phyloP scores from a whole-genome alignment of 495 filamentous ascomycete genomes.

The Extremus antarcticus region DNA sequence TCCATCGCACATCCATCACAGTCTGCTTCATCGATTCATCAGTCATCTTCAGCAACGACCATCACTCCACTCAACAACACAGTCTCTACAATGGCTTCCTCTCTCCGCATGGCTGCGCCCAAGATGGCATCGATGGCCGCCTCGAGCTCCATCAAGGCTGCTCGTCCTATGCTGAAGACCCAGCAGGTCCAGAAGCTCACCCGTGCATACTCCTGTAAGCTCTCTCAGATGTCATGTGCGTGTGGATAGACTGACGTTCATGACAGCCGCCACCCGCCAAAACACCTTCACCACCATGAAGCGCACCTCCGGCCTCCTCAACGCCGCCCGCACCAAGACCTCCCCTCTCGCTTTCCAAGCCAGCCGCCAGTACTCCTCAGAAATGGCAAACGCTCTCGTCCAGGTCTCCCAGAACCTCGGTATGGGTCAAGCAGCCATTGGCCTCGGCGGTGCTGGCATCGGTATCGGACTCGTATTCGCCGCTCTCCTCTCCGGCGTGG shows the following conservation, averaged over 20 bases:
- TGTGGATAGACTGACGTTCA: not conserved
- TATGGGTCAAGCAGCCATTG: conserved; percentile 66
- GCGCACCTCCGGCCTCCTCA: conserved; percentile 17
- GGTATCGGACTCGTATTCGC: conserved; percentile 90
- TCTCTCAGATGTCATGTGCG: not conserved
- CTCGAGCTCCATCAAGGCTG: conserved; percentile 19
- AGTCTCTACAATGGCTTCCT: conserved; percentile 18
- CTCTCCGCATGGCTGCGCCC: conserved; percentile 18
- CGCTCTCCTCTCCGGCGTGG: conserved; percentile 68
- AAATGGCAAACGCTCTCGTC: conserved; percentile 23
- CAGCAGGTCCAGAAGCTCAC: conserved; percentile 19
- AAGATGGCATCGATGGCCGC: conserved; percentile 23
- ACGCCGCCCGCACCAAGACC: conserved; percentile 11
- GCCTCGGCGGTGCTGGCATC: conserved; percentile 55
- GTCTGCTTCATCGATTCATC: too few species aligned
- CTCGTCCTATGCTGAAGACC: conserved; percentile 20
- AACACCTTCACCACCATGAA: conserved; percentile 21
- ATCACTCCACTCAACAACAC: not conserved
- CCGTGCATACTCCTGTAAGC: conserved; percentile 19
- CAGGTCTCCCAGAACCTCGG: conserved; percentile 24
- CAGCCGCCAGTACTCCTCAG: conserved; percentile 21
- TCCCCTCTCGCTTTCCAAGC: conserved; percentile 15
- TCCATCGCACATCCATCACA: too few species aligned
- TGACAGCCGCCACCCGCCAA: conserved; percentile 16
- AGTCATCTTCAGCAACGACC: not conserved